Conservation (phyloP, 2,329 filamentous ascomycete species). For the Fusarium hainanense region DNA sequence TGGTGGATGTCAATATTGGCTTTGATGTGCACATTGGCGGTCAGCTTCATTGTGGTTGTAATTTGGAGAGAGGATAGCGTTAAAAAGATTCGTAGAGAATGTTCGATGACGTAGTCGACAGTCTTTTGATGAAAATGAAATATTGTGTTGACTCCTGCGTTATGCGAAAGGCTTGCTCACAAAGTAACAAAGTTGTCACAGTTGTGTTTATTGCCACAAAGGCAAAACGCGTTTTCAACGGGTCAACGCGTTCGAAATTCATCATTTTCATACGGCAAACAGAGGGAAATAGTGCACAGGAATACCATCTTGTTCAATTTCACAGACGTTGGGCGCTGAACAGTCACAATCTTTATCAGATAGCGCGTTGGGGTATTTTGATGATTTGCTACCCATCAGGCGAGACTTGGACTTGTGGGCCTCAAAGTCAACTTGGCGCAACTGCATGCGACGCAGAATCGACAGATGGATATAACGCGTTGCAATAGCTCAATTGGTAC, state of each 20-base stretch:
- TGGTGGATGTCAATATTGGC: conserved; percentile 5
- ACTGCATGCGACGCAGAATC: too few relatives aligned
- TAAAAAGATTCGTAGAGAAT: background rate
- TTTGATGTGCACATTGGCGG: conserved; percentile 1
- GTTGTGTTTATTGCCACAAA: rapidly evolving
- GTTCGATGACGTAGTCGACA: background rate
- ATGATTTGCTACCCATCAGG: background rate
- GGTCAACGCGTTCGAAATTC: background rate
- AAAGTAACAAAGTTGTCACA: too few relatives aligned
- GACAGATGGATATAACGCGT: background rate
- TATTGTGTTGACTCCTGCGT: too few relatives aligned
- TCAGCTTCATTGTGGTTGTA: background rate
- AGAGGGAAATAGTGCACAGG: background rate
- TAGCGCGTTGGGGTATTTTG: background rate
- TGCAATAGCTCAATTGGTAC: rapidly evolving
- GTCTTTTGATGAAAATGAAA: too few relatives aligned
- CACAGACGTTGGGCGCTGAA: background rate
- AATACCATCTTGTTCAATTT: background rate
- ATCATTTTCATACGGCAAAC: too few relatives aligned
- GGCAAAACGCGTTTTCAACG: rapidly evolving
- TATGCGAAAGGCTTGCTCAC: too few relatives aligned
- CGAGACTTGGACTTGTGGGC: background rate
- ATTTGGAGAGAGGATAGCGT: background rate
- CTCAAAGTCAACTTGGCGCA: background rate
- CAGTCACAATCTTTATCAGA: background rate